Evolutionary conservation across 495 filamentous ascomycete species (phyloP).

Genomic region (Articulospora tetracladia): DNA sequence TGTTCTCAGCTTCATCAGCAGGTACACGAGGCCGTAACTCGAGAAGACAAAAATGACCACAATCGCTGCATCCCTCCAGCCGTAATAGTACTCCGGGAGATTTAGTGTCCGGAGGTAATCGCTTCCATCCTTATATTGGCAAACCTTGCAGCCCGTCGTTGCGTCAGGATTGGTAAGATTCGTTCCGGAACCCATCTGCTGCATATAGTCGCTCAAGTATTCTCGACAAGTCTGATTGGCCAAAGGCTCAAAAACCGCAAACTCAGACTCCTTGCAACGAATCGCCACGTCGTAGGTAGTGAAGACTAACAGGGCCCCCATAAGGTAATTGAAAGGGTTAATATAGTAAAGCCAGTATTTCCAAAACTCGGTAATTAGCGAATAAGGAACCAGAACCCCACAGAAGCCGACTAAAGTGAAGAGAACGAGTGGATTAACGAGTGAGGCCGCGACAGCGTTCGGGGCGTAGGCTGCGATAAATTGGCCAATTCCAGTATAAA

Average conservation of each 20-base stretch:
- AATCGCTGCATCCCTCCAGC: conserved; percentile 55
- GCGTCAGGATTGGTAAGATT: conserved; percentile 32
- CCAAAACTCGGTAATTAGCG: conserved; percentile 47
- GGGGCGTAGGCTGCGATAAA: conserved; percentile 49
- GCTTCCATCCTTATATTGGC: conserved; percentile 51
- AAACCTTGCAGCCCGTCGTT: conserved; percentile 50
- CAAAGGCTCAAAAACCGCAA: conserved; percentile 40
- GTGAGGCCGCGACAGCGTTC: conserved; percentile 44
- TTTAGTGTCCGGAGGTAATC: conserved; percentile 40
- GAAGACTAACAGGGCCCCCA: conserved; percentile 38
- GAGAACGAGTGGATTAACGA: conserved; percentile 48
- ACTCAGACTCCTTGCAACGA: conserved; percentile 46
- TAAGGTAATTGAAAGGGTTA: conserved; percentile 49
- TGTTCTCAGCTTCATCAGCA: conserved; percentile 40
- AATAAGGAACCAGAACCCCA: conserved; percentile 47
- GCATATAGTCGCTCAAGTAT: conserved; percentile 21
- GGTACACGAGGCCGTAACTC: conserved; percentile 40
- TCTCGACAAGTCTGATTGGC: conserved; percentile 23
- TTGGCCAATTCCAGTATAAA: conserved; percentile 41
- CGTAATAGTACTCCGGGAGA: conserved; percentile 36
- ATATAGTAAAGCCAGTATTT: conserved; percentile 48
- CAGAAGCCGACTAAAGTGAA: conserved; percentile 54
- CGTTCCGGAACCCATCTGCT: conserved; percentile 27
- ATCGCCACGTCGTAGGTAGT: conserved; percentile 50
- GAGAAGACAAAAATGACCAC: conserved; percentile 38